Base-by-base conservation (phyloP, 345 rosid genomes). In the Linum tenue region DNA sequence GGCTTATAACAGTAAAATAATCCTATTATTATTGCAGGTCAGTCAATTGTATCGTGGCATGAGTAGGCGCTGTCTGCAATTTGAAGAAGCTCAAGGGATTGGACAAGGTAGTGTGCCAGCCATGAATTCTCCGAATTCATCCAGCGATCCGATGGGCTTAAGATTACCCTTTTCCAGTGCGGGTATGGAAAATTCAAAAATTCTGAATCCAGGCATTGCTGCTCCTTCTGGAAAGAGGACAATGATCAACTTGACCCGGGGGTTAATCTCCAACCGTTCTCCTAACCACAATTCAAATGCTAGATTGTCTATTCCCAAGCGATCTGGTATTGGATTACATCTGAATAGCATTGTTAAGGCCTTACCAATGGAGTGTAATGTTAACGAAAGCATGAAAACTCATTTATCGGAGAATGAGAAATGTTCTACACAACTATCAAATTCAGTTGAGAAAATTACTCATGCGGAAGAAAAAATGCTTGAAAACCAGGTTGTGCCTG, bases 21-120 rank as follows among this genome's bases (percentile, higher is more conserved):
- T 76, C 59, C 35, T 63, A 67, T 35, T 39, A 37, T 71, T 63
- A 62, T 61, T 80, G 74, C 71, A 86, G 86, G 84, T 64, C 66
- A 59, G 72, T 62, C 79, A 78, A 63, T 72, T 75, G 55, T 86
- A 82, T 38, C 82, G 81, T 59, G 83, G 82, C 71, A 56, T 82
- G 78, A 83, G 86, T 63, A 80, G 87, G 57, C 84, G 89, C 60
- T 80, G 87, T 73, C 86, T 85, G 74, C 89, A 79, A 68, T 84
- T 86, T 76, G 84, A 73, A 71, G 82, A 80, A 68, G 73, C 79
- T 65, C 73, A 59, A 69, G 56, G 64, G 50, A 11, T 43, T 43
- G 50, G 50, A 17, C 69, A 77, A 61, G 39, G 64, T 60, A 62
- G 50, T 50, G 51, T 60, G 56, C 69, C 64, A 48, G 51, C 64